Evolutionary conservation across 148 eudicot genomes (phyloP).

Genomic region (Rhododendron vialii): DNA sequence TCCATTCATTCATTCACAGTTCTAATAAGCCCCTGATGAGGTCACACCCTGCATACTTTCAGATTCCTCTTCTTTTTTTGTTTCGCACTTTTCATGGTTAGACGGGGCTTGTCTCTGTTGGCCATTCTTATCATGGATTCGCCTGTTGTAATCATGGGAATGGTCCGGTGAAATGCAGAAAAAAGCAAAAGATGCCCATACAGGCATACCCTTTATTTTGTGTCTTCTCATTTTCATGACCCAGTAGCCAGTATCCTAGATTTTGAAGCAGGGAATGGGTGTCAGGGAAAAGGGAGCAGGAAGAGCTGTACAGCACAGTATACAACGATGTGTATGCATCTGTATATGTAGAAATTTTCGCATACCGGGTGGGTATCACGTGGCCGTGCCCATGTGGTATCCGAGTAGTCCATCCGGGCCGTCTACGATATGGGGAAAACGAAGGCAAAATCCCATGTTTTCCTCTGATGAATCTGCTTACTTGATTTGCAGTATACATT

Average conservation of each 20-base stretch:
- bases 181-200: neutral
- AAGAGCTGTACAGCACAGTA: neutral
- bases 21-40: neutral
- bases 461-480: neutral
- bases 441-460: neutral
- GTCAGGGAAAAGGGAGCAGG: neutral
- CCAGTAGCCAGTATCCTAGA: constrained; percentile 1
- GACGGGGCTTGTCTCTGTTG: neutral
- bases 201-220: neutral
- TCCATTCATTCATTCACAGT: neutral
- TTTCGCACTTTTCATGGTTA: neutral
- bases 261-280: neutral
- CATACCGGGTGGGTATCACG: too few species aligned
- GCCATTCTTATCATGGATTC: neutral
- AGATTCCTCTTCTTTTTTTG: neutral
- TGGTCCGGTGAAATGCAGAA: neutral
- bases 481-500: neutral
- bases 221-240: constrained; percentile 4
- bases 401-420: too few species aligned
- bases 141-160: neutral
- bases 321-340: neutral
- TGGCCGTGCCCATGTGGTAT: too few species aligned
- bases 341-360: neutral
- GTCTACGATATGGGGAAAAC: neutral
- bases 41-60: neutral